These are phyloP conservation scores for Mycena pura DNA, from an alignment of 768 basidiomycete genomes.

Conservation along the genomic window DNA sequence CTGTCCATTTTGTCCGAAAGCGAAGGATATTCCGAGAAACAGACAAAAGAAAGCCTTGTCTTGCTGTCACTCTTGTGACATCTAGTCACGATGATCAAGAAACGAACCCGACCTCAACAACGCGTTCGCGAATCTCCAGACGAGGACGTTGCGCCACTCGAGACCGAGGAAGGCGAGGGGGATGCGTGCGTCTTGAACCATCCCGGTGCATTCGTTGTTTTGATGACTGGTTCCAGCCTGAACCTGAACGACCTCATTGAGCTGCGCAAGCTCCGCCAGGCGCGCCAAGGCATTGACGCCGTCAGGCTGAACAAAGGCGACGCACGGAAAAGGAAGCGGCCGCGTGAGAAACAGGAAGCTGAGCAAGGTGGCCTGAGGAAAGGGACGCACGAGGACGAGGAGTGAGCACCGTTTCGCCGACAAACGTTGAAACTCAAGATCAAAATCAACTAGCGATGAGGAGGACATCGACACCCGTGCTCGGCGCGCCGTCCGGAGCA, in stretches of 20 bases:
- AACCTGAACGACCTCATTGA: conserved; percentile 61
- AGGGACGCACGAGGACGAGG: conserved; percentile 62
- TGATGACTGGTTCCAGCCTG: conserved; percentile 6
- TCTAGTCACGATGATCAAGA: conserved; percentile 82
- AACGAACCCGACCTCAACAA: conserved; percentile 71
- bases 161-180: conserved; percentile 48
- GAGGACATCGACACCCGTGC: conserved; percentile 75
- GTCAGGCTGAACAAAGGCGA: conserved; percentile 88
- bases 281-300: conserved; percentile 84
- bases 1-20: conserved; percentile 50
- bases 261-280: conserved; percentile 75
- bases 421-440: too few relatives aligned
- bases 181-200: conserved; percentile 48
- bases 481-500: conserved; percentile 75
- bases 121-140: conserved; percentile 60
- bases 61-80: too few relatives aligned
- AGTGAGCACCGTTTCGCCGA: conserved; percentile 54
- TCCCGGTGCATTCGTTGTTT: too few relatives aligned
- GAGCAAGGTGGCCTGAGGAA: conserved; percentile 64
- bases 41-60: too few relatives aligned
- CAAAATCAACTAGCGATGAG: conserved; percentile 51
- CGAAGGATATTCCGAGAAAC: too few relatives aligned
- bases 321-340: conserved; percentile 68
- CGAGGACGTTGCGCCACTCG: conserved; percentile 44
- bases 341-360: conserved; percentile 53